Base-by-base conservation (phyloP, 371 early-diverging fungal genomes). In the Mucor saturninus region DNA sequence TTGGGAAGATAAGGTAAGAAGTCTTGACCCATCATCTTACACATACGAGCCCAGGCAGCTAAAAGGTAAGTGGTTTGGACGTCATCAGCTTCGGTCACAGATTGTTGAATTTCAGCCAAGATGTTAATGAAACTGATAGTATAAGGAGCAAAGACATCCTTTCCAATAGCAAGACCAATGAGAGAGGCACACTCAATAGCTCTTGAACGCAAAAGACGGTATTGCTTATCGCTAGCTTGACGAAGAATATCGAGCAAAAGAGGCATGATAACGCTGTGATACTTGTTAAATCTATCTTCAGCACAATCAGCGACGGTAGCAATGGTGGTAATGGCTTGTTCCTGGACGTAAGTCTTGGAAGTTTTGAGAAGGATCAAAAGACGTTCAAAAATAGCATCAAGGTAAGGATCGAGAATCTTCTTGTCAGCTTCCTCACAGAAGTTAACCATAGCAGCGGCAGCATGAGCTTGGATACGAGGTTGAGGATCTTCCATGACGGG, bases 271-370 rank as follows among this genome's bases (percentile, higher is more conserved):
- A 86, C 77, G 60, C 75, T 68, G 74, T 97, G 96, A 78, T 94
- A 97, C 79, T 92, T 89, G 66, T 80, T 81, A 68, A 98, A 98
- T 68, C 87, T 79, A 56, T 91, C 92, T 71, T 91, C 93, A 26
- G 97, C 95, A 60, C 90, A 89, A 75, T 97, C 98, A 9, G 98
- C 98, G n/a, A 98, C 91, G 3, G 97, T 94, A 53, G 98, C 98
- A 57, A 99, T 92, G 21, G 98, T 93, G 30, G 98, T 96, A 68
- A 99, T 90, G 29, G 95, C 96, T 77, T 98, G 98, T 75, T 98
- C 98, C 78, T 97, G 97, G 43, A 96, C 93, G 70, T 94, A 98
- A 37, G 86, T 90, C 76, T 91, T 91, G 52, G 83, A 75, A 5
- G 91, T 89, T 70, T 86, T 87, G 60, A 97, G 82, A 63, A 98